phyloP scores from a whole-genome alignment of 768 basidiomycete species.

The Ramaria sp. region DNA sequence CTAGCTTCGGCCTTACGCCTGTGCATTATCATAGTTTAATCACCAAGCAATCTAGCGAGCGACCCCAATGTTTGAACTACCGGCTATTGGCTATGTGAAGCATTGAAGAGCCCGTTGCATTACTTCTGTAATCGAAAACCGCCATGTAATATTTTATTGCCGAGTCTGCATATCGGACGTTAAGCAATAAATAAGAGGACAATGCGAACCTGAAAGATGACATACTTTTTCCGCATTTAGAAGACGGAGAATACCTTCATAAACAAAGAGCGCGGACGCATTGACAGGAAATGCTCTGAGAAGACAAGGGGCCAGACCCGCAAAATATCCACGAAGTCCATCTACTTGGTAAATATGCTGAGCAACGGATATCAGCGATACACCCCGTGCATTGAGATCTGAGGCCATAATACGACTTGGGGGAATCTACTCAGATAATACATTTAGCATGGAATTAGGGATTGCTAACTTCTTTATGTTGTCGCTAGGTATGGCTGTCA shows the following conservation, averaged over 20 bases:
- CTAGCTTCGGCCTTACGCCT: no score
- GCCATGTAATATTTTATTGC: no score
- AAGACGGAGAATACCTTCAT: slow-evolving; percentile 59
- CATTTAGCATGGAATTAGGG: not conserved
- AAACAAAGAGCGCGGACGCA: slow-evolving; percentile 69
- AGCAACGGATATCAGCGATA: slow-evolving; percentile 40
- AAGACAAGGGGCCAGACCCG: slow-evolving; percentile 58
- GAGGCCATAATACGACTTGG: slow-evolving; percentile 55
- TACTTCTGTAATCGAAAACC: no score
- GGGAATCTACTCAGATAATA: not conserved
- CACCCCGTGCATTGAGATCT: slow-evolving; percentile 27
- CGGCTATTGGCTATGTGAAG: no score
- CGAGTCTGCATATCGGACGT: no score
- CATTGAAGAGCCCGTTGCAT: no score
- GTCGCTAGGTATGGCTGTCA: slow-evolving; percentile 63
- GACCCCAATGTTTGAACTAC: no score
- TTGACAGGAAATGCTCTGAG: slow-evolving; percentile 72
- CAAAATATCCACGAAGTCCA: slow-evolving; percentile 47
- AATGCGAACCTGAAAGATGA: not conserved
- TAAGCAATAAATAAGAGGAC: no score
- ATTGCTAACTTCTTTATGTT: slow-evolving; percentile 69
- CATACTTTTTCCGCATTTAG: slow-evolving; percentile 57
- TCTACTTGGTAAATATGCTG: slow-evolving; percentile 42
- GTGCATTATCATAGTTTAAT: no score
- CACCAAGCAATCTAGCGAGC: no score